Evolutionary conservation across 1,139 yeast genomes (phyloP), one percentile per base, ranked within the genome.

Genomic region (Suhomyces kunorum): DNA sequence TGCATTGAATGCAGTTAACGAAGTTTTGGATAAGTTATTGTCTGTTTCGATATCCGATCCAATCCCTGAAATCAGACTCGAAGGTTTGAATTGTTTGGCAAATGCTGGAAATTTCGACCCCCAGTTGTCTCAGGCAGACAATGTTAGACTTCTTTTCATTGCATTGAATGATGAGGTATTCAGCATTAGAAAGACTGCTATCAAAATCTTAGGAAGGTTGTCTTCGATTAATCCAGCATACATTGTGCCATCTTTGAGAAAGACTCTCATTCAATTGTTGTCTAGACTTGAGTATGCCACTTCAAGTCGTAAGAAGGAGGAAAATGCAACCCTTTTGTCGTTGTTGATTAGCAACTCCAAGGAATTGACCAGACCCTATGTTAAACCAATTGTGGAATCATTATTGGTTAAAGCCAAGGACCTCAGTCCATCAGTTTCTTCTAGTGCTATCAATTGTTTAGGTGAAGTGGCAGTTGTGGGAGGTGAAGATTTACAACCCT

Each of bases 11-110:
- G 87, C 96, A 0, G 96, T 92, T 1, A 82, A 88, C 38, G 89
- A 87, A 48, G 95, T 92, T 0, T 68, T 94, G 36, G 89, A 85
- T 40, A 87, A 85, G 56, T 68, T 94, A 22, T 64, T 94, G 34
- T 80, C 95, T 0, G 76, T 88, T 5, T 88, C 95, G 2, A 85
- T 92, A n/a, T 87, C 97, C 0, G 99, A 94, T 53, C 88, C 96
- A 0, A 75, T 77, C 11, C 81, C 88, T 0, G 96, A 88, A 41
- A 87, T 90, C 32, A 70, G 99, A 41, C 66, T 85, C 11, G 90
- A 87, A 45, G 89, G 94, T 0, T 68, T 94, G 42, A 76, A 76
- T 36, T 76, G 92, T 34, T 68, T 94, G 33, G 69, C 65, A 6
- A 59, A 63, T 32, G 87, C 87, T 27, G 78, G 82, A 2, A 76